phyloP scores from a whole-genome alignment of 345 rosid species.

The Eucalyptus cloeziana region DNA sequence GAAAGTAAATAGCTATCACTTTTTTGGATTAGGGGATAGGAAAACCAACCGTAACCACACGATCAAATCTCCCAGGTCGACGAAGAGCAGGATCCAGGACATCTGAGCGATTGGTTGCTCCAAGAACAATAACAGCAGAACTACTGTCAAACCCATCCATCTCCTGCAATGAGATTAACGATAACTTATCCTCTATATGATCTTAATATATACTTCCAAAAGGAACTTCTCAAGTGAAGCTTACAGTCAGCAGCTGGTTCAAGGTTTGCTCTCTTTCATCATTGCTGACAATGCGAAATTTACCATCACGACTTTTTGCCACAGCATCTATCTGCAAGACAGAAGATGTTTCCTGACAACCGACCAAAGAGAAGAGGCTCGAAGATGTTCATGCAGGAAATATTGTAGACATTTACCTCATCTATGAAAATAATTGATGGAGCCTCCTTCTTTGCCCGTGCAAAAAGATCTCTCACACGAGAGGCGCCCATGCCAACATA shows the following conservation, averaged over 20 bases:
- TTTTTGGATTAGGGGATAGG: background rate
- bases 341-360: background rate
- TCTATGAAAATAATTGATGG: constrained; percentile 94
- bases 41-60: constrained; percentile 72
- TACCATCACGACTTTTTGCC: constrained; percentile 96
- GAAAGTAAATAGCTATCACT: background rate
- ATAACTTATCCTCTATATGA: background rate
- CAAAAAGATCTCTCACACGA: constrained; percentile 92
- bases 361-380: background rate
- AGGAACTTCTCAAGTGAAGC: background rate
- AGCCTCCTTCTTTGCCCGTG: constrained; percentile 95
- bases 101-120: constrained; percentile 96
- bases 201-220: background rate
- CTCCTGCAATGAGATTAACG: constrained; percentile 44
- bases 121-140: constrained; percentile 94
- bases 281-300: constrained; percentile 72
- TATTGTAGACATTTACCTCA: constrained; percentile 38
- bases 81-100: constrained; percentile 94
- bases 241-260: constrained; percentile 94
- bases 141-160: constrained; percentile 99
- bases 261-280: constrained; percentile 98
- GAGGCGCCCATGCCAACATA: constrained; percentile 99
- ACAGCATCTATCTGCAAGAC: constrained; percentile 86
- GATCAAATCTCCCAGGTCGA: constrained; percentile 98
- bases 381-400: background rate